These are phyloP conservation scores for Buxus sempervirens DNA, from an alignment of 164 flowering plant genomes.

Conservation along the genomic window DNA sequence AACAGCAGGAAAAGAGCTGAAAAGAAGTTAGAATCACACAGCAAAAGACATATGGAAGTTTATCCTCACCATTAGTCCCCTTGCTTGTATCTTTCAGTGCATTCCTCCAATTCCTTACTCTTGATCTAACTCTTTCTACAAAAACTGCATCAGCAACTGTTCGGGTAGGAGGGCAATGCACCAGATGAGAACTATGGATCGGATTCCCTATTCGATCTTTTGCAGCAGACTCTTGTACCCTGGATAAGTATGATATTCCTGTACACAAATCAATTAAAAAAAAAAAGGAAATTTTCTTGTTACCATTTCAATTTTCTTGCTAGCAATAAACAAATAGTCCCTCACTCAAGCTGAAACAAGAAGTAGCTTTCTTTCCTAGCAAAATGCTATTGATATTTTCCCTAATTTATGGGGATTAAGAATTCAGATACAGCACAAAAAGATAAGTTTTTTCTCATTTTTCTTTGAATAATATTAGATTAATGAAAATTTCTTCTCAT, in stretches of 20 bases:
- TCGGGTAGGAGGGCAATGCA: slow-evolving; percentile 34
- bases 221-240: slow-evolving; percentile 70
- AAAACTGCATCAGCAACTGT: slow-evolving; percentile 72
- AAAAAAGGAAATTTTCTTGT: neutral
- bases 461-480: no score
- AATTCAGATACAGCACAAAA: no score
- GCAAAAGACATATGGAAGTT: neutral
- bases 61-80: slow-evolving; percentile 39
- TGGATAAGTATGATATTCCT: slow-evolving; percentile 90
- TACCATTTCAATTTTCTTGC: neutral
- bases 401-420: no score
- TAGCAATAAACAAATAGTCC: neutral
- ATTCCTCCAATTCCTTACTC: slow-evolving; percentile 63
- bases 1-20: no score
- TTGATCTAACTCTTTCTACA: slow-evolving; percentile 55
- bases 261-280: neutral
- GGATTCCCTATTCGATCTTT: slow-evolving; percentile 38
- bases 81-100: slow-evolving; percentile 37
- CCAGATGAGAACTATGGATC: slow-evolving; percentile 10
- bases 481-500: no score
- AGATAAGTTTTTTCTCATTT: no score
- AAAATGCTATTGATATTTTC: neutral
- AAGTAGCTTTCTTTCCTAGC: no score
- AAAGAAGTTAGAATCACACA: neutral
- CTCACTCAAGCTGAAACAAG: neutral